A percentile compares a stretch with the other conserved stretches of the same genome.
Evolutionary conservation across 2,329 filamentous ascomycete species (phyloP).

Genomic region (Dendryphion nanum): DNA sequence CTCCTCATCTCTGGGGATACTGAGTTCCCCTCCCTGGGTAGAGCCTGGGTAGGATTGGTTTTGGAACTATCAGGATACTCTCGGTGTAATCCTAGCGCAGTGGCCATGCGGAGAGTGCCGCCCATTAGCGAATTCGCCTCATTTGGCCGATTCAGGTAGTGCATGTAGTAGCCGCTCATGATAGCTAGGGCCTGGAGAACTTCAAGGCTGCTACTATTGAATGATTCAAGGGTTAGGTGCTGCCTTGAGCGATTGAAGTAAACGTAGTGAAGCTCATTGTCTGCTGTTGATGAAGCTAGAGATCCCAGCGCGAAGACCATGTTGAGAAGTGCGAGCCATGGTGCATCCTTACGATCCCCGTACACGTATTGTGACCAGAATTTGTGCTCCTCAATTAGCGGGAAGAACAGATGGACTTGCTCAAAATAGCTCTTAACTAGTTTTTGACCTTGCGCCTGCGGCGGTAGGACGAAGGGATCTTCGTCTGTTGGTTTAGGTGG

Average conservation of each 20-base stretch:
- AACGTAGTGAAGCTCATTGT: slow-evolving; percentile 65
- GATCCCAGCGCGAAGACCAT: slow-evolving; percentile 76
- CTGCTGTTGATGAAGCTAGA: slow-evolving; percentile 62
- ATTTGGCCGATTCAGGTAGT: slow-evolving; percentile 75
- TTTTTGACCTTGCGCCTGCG: slow-evolving; percentile 64
- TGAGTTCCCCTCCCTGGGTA: slow-evolving; percentile 29
- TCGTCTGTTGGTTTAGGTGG: slow-evolving; percentile 33
- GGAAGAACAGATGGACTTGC: slow-evolving; percentile 68
- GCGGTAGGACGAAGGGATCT: slow-evolving; percentile 48
- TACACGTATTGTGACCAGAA: slow-evolving; percentile 68
- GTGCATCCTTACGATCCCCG: slow-evolving; percentile 62
- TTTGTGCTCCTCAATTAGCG: slow-evolving; percentile 69
- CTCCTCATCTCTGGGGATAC: slow-evolving; percentile 41
- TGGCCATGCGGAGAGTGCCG: slow-evolving; percentile 71
- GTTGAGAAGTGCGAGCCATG: slow-evolving; percentile 74
- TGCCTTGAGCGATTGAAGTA: slow-evolving; percentile 69
- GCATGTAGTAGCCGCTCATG: slow-evolving; percentile 73
- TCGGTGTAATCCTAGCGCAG: slow-evolving; percentile 68
- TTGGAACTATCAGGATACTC: slow-evolving; percentile 50
- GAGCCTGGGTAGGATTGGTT: slow-evolving; percentile 12
- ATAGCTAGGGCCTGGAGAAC: slow-evolving; percentile 69
- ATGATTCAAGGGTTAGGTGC: slow-evolving; percentile 64
- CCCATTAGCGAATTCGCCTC: slow-evolving; percentile 73
- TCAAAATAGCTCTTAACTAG: slow-evolving; percentile 74
- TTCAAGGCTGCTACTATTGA: slow-evolving; percentile 69